Base-by-base conservation (phyloP, 2,329 filamentous ascomycete genomes). In the Diplodia intermedia region DNA sequence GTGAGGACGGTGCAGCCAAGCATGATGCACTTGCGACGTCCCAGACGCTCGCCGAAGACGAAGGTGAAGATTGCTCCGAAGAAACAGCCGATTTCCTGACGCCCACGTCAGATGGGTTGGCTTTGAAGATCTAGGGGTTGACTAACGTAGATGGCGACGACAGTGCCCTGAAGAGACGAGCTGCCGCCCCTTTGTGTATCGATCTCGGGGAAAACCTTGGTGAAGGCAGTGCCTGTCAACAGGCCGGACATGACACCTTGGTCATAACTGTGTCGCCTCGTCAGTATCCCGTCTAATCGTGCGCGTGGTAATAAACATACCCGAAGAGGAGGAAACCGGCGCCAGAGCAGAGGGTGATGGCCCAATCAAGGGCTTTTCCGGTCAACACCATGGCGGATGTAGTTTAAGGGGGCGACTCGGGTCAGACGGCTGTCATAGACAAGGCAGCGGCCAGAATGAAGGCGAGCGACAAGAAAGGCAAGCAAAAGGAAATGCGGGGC, bases 31-130 rank as follows among this genome's bases (percentile, higher is more conserved):
- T 81, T 82, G 69, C 82, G 82, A 33, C 85, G 76, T 2, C 85
- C 84, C 1, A 85, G 74, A 3, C 71, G 72, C 57, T 86, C 84
- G 20, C 84, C 84, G 33, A 83, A 72, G 18, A 77, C 73, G 66
- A 87, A 83, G 18, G 82, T 80, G 2, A 82, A 72, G 40, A 86
- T 76, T 1, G 82, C 86, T 18, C 87, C 87, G 53, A 88, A 76
- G 29, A 68, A 68, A 43, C 55, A 62, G 23, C 66, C 55, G 2
- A 68, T 62, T 23, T 68, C 66, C 54, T 56, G 31, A 7, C 54
- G 15, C 20, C 31, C 20, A 23, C n/a, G 15, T 62, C 14, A 62
- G 38, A 62, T n/a, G 11, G 20, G 29, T n/a, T 6, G 26, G 8
- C 3, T 23, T 18, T 49, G 29, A 14, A 49, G 38, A 14, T 18